Base-by-base conservation (phyloP, 2,329 filamentous ascomycete genomes). In the Fusarium dimerum region DNA sequence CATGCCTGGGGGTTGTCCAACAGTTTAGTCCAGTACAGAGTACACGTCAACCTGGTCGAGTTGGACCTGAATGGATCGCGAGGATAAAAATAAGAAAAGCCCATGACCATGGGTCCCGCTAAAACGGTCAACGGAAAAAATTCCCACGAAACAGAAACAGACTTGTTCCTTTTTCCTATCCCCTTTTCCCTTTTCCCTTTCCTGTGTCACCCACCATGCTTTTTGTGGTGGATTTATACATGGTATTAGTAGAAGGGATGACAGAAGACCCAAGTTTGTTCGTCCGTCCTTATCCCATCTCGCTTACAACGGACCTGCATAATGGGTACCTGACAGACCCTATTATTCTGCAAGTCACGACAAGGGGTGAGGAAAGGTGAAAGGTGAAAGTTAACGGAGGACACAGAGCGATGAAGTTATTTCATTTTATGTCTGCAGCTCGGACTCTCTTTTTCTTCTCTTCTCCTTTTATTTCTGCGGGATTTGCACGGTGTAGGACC, bases 121-220 rank as follows among this genome's bases (percentile, higher is more conserved):
- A 56, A 45, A 60, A 54, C 55, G 51, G 49, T 41, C 36, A 44
- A 58, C 47, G 48, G 57, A 45, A 45, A 59, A 56, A 61, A 44
- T 48, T 59, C 52, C 57, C 58, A 61, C 57, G 58, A 60, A 61
- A 60, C 57, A 59, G 20, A 49, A 51, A 59, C 45, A 18, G 13
- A 8, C 6, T 29, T 30, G 30, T 47, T 11, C 17, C 36, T 36
- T 15, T 36, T 36, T 12, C 13, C 13, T 36, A 4, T 36, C 13
- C 10, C 32, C 32, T 30, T 40, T 47, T 11, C n/a, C 36, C 11
- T 15, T 30, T 40, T 47, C 9, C 16, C 36, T 32, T 12, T 32
- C 12, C 10, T 36, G 10, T 36, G 4, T 36, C 12, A 36, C 32
- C 32, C 32, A 15, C 32, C 32, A 20, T 40, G 20, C 20, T 7